These are phyloP conservation scores for Trichosporon inkin DNA, from an alignment of 1,284 basidiomycete genomes.

Conservation along the genomic window DNA sequence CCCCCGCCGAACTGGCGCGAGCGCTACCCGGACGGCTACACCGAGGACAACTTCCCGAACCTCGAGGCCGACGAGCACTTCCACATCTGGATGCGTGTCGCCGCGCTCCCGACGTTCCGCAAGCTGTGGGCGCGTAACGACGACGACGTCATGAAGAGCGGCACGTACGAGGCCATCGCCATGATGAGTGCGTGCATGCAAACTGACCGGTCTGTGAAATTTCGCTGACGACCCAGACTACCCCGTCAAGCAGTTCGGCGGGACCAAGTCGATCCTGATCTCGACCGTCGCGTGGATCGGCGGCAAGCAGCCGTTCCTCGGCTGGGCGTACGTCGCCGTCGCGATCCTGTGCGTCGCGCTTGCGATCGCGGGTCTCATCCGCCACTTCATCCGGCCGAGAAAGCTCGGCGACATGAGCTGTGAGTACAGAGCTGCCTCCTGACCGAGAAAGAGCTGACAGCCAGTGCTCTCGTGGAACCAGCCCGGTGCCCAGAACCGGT, in stretches of 20 bases:
- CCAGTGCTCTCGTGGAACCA: slow-evolving; percentile 80
- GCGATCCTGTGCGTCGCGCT: slow-evolving; percentile 82
- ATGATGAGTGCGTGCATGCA: slow-evolving; percentile 65
- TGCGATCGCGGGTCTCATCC: slow-evolving; percentile 79
- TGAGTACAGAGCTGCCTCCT: slow-evolving; percentile 12
- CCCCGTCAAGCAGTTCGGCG: slow-evolving; percentile 84
- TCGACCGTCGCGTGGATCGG: slow-evolving; percentile 98
- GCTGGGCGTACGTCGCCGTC: slow-evolving; percentile 91
- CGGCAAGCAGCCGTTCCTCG: slow-evolving; percentile 87
- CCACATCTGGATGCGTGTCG: slow-evolving; percentile 99
- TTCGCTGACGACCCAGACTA: slow-evolving; percentile 61
- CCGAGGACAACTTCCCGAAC: slow-evolving; percentile 65
- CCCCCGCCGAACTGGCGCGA: slow-evolving; percentile 89
- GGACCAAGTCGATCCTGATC: slow-evolving; percentile 94
- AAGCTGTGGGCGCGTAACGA: slow-evolving; percentile 94
- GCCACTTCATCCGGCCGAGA: slow-evolving; percentile 90
- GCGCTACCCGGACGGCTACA: slow-evolving; percentile 73
- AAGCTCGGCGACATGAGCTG: slow-evolving; percentile 54
- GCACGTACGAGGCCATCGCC: slow-evolving; percentile 71
- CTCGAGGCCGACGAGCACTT: slow-evolving; percentile 83
- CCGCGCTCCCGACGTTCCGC: slow-evolving; percentile 92
- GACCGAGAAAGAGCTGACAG: slow-evolving; percentile 56
- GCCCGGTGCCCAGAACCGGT: slow-evolving; percentile 26
- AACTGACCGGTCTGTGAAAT: not conserved
- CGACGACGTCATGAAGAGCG: slow-evolving; percentile 63